A percentile compares a stretch with the other conserved stretches of the same genome.
Conservation (phyloP, 495 filamentous ascomycete species). For the Trichoderma erinaceum region DNA sequence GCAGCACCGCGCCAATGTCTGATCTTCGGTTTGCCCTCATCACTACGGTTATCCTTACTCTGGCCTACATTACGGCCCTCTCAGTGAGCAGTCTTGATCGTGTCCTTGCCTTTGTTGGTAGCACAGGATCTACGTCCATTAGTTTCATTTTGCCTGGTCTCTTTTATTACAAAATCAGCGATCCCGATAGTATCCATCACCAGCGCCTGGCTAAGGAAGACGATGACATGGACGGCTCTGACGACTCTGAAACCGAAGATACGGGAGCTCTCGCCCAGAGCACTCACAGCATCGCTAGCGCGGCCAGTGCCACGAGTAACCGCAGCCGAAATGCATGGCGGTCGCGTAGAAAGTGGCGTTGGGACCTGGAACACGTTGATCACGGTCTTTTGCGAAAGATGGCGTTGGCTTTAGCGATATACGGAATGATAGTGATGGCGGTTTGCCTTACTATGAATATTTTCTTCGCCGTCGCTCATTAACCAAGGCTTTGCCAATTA, state of each 20-base stretch:
- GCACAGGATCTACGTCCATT: conserved; percentile 87
- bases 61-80: conserved; percentile 83
- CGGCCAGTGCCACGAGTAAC: conserved; percentile 27
- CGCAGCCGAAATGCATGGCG: conserved; percentile 23
- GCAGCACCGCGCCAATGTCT: conserved; percentile 54
- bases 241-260: conserved; percentile 42
- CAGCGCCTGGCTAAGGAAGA: conserved; percentile 84
- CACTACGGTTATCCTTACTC: conserved; percentile 74
- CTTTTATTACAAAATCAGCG: conserved; percentile 97
- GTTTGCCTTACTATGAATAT: conserved; percentile 78
- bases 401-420: conserved; percentile 69
- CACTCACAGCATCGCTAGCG: conserved; percentile 40
- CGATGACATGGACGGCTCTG: conserved; percentile 54
- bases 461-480: conserved; percentile 20
- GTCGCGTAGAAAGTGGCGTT: conserved; percentile 37
- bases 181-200: conserved; percentile 75
- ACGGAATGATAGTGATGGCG: conserved; percentile 83
- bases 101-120: conserved; percentile 91
- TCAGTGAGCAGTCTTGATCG: conserved; percentile 83
- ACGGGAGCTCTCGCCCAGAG: conserved; percentile 44
- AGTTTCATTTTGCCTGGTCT: conserved; percentile 93
- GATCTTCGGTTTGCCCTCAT: conserved; percentile 86
- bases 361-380: conserved; percentile 45
- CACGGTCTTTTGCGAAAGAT: conserved; percentile 59
- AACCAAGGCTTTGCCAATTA: background rate